Evolutionary conservation across 345 rosid genomes (phyloP), one percentile per base, ranked within the genome.

Genomic region (Populus ilicifolia): DNA sequence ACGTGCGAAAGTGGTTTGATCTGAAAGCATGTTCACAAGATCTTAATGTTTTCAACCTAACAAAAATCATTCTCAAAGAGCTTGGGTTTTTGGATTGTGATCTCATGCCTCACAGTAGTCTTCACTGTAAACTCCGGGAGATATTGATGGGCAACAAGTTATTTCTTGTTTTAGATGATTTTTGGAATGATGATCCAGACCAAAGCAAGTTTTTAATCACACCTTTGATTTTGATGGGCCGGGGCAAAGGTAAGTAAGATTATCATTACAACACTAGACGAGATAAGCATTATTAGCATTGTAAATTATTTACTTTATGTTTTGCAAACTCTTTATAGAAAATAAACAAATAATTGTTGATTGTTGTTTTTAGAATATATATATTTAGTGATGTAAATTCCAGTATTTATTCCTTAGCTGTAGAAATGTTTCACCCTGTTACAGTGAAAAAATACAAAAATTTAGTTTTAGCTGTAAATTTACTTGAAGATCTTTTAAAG

Each of bases 121-220:
- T 76, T 36, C 78, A 52, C 18, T n/a, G 9, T 0, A 0, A 16
- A 13, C 27, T 76, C 8, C 8, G 8, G 52, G 27, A 67, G n/a
- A 5, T 7, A 1, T 35, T 48, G 64, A 67, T 0, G 4, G 67
- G 35, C 18, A 50, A 46, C 6, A 75, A 6, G 30, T 66, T 75
- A 10, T 66, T 75, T 21, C 78, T 75, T 33, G 35, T 67, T 50
- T 56, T 76, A 17, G 79, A 76, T 25, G 38, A 68, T 67, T 10
- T 38, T 9, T 76, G 73, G 79, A 30, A 5, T 29, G 16, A 12
- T 39, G 8, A 56, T 1, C 27, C 8, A 2, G 7, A 1, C 5
- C 4, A 35, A 1, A 30, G 75, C 65, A 4, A 20, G 11, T 2
- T 1, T 50, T 52, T 72, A 43, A 29, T 54, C 9, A 20, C 38